Evolutionary conservation across 805 yeast genomes (phyloP).

Genomic region (Starmerella roubikii): DNA sequence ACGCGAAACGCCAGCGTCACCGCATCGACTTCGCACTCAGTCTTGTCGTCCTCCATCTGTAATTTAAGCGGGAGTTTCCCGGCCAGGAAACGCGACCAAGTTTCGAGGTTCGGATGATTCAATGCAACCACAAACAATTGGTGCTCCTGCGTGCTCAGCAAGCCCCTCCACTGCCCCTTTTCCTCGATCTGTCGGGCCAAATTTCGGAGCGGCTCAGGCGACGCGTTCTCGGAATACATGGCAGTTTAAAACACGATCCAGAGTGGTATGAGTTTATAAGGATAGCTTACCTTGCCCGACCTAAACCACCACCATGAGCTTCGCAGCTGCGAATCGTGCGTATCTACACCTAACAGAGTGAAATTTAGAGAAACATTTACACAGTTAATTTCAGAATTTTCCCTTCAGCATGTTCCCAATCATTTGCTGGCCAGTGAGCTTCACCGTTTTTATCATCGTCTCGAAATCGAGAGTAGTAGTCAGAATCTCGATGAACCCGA

Average conservation of each 20-base stretch:
- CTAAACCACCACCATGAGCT: too few relatives aligned
- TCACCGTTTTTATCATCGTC: conserved; percentile 55
- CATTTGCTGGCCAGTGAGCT: conserved; percentile 72
- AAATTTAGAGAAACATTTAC: too few relatives aligned
- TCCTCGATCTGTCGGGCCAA: conserved; percentile 15
- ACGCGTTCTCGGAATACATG: conserved; percentile 16
- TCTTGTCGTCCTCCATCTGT: conserved; percentile 8
- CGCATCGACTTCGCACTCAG: conserved; percentile 22
- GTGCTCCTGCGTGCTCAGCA: conserved; percentile 29
- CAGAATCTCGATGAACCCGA: conserved; percentile 72
- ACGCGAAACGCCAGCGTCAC: conserved; percentile 28
- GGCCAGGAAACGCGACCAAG: conserved; percentile 26
- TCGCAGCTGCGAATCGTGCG: too few relatives aligned
- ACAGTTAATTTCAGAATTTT: conserved; percentile 37
- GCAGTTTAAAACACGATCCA: too few relatives aligned
- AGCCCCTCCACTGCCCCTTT: conserved; percentile 21
- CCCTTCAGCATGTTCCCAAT: conserved; percentile 48
- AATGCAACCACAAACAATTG: conserved; percentile 25
- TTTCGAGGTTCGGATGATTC: conserved; percentile 20
- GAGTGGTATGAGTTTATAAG: too few relatives aligned
- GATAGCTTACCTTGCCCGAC: too few relatives aligned
- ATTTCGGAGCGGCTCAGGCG: conserved; percentile 14
- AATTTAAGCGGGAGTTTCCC: conserved; percentile 23
- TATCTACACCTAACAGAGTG: too few relatives aligned
- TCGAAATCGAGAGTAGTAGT: conserved; percentile 68